These are phyloP conservation scores for Botrytis aclada DNA, from an alignment of 2,329 filamentous ascomycete species.

Conservation along the genomic window DNA sequence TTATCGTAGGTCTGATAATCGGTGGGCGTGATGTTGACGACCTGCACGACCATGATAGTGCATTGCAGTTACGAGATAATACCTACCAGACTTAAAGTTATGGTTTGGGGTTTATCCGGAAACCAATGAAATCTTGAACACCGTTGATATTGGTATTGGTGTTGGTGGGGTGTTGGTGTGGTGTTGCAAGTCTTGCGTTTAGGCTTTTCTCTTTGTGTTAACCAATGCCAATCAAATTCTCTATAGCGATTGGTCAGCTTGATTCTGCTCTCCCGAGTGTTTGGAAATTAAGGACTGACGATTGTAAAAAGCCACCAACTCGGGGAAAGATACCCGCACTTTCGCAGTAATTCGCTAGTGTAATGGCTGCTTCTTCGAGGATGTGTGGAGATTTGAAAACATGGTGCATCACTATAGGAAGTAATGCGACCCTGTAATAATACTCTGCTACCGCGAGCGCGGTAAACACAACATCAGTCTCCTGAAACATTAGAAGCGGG, in stretches of 20 bases:
- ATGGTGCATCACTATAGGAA: not conserved
- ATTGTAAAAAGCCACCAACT: not conserved
- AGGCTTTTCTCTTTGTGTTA: not conserved
- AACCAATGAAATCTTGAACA: not conserved
- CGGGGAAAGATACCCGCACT: not conserved
- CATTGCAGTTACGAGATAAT: not conserved
- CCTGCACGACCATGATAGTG: too few species aligned
- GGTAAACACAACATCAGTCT: not conserved
- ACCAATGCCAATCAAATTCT: not conserved
- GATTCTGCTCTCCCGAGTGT: not conserved
- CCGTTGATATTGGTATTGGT: not conserved
- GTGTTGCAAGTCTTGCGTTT: not conserved
- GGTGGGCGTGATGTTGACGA: not conserved
- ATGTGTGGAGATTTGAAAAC: not conserved
- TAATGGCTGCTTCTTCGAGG: too few species aligned
- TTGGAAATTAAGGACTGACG: not conserved
- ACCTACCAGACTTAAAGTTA: too few species aligned
- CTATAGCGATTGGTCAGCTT: not conserved
- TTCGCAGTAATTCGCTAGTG: too few species aligned
- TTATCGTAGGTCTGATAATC: too few species aligned
- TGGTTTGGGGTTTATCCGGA: too few species aligned
- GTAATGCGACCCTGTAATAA: not conserved
- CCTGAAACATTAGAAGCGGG: not conserved
- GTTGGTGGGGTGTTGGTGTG: too few species aligned
- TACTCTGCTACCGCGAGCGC: not conserved